Conservation (phyloP, 2,329 filamentous ascomycete genomes). For the Nemania bipapillata region DNA sequence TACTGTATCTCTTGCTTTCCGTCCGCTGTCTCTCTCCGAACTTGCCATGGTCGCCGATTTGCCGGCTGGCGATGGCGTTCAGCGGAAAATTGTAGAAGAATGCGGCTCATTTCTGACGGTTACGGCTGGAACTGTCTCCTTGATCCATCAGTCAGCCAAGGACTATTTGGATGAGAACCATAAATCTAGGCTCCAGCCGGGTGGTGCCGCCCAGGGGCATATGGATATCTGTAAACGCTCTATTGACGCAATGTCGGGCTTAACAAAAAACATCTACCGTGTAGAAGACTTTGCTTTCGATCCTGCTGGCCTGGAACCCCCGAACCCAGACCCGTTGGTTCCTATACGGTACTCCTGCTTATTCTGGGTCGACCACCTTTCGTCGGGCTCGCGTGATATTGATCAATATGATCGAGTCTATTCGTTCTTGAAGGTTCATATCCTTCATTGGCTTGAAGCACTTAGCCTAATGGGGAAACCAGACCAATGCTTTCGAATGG, state of each 20-base stretch:
- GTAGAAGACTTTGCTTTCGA: neutral
- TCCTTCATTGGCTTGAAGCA: constrained; percentile 10
- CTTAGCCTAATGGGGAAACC: neutral
- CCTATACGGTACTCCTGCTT: neutral
- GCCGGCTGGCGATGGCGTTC: neutral
- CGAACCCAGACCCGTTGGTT: neutral
- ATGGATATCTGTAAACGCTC: neutral
- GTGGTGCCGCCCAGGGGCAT: neutral
- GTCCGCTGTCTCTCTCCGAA: constrained; percentile 1
- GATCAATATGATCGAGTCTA: neutral
- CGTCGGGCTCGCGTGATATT: too few species aligned
- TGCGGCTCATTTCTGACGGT: constrained; percentile 1
- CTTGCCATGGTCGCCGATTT: neutral
- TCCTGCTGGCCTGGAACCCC: neutral
- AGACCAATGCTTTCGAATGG: neutral
- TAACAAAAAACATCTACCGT: neutral
- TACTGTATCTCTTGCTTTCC: neutral
- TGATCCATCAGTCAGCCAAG: constrained; percentile 4
- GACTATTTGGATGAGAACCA: neutral
- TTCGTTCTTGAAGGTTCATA: neutral
- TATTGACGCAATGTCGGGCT: neutral
- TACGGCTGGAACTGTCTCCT: neutral
- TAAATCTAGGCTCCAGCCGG: neutral
- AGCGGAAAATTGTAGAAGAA: neutral
- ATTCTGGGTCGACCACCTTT: neutral